Conservation (phyloP, 768 basidiomycete genomes). For the Pholiota microspora region DNA sequence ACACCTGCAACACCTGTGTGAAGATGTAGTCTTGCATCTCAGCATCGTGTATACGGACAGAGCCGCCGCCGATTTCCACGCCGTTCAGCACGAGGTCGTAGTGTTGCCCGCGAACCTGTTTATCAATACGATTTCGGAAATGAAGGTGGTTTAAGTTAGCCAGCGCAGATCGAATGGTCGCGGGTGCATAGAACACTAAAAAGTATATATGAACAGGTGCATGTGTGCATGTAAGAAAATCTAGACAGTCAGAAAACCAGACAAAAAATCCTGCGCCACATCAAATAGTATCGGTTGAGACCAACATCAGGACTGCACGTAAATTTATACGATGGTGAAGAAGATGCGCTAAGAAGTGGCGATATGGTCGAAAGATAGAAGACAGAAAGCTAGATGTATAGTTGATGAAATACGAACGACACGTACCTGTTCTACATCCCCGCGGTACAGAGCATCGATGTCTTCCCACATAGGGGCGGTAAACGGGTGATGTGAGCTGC, state of each 20-base stretch:
- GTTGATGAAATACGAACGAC: too few species aligned
- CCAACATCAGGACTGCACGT: not conserved
- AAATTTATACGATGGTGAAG: not conserved
- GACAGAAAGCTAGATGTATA: too few species aligned
- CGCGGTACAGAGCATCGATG: constrained; percentile 69
- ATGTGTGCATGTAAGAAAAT: too few species aligned
- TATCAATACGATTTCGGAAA: constrained; percentile 10
- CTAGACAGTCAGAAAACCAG: too few species aligned
- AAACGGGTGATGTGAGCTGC: constrained; percentile 93
- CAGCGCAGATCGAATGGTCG: not conserved
- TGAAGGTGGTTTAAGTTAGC: constrained; percentile 5
- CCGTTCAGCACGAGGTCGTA: constrained; percentile 96
- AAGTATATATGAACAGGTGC: not conserved
- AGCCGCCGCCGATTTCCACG: constrained; percentile 91
- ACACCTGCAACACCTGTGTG: constrained; percentile 71
- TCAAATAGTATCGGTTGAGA: too few species aligned
- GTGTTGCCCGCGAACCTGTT: constrained; percentile 88
- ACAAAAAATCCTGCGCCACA: too few species aligned
- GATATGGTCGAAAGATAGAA: not conserved
- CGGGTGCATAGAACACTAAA: not conserved
- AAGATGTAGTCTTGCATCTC: constrained; percentile 85
- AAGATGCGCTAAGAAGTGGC: not conserved
- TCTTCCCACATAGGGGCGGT: constrained; percentile 95
- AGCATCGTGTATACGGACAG: constrained; percentile 89
- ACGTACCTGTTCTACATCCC: constrained; percentile 57